Percentiles rank a stretch among this genome's conserved stretches.
Evolutionary conservation across 768 basidiomycete species (phyloP).

Genomic region (Trametes maxima): DNA sequence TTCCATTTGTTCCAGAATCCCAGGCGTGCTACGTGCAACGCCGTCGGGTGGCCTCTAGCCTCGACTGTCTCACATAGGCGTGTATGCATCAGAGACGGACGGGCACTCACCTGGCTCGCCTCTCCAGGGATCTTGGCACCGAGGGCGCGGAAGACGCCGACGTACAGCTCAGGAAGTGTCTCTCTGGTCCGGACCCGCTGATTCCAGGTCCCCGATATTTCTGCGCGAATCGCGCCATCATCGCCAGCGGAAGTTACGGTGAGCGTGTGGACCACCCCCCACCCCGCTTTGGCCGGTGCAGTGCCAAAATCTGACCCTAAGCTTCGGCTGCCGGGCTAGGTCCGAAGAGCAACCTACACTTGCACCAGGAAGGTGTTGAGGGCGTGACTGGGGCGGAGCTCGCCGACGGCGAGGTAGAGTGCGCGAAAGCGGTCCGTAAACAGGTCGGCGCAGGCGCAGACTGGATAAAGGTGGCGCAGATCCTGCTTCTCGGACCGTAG

Average conservation of each 20-base stretch:
- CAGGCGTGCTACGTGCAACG: not conserved
- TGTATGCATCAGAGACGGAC: too few relatives aligned
- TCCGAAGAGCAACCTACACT: conserved; percentile 50
- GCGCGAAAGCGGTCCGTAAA: conserved; percentile 55
- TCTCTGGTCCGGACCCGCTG: conserved; percentile 48
- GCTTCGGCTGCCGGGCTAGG: conserved; percentile 38
- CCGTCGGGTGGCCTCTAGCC: not conserved
- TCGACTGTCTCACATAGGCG: too few relatives aligned
- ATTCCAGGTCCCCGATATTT: conserved; percentile 68
- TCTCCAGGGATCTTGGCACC: conserved; percentile 61
- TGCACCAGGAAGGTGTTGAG: conserved; percentile 54
- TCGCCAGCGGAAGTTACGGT: conserved; percentile 65
- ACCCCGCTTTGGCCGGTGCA: not conserved
- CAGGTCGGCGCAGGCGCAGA: conserved; percentile 70
- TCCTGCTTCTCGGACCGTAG: not conserved
- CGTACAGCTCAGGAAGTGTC: conserved; percentile 55
- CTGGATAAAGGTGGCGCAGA: conserved; percentile 59
- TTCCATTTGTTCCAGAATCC: not conserved
- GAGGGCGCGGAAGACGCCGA: conserved; percentile 69
- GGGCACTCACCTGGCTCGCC: not conserved
- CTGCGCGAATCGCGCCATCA: conserved; percentile 59
- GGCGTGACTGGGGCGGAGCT: conserved; percentile 59
- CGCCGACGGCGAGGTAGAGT: conserved; percentile 59
- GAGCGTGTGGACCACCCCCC: conserved; percentile 2
- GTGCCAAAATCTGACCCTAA: not conserved